phyloP scores from a whole-genome alignment of 805 yeast species.

The Lipomyces japonicus region DNA sequence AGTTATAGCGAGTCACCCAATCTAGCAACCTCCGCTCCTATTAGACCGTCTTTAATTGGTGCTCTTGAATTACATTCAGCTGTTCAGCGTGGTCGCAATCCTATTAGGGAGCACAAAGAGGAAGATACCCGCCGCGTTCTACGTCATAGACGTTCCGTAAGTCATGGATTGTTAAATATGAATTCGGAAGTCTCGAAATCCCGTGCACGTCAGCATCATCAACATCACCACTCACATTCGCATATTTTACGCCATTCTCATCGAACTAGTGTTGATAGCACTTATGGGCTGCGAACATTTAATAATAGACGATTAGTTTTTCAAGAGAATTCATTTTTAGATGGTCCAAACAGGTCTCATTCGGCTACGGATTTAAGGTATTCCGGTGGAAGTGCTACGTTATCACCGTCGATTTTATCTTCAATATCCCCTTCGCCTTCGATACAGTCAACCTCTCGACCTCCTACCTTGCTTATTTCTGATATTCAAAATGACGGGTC shows the following conservation, averaged over 20 bases:
- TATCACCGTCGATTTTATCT: not conserved
- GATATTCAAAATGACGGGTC: too few relatives aligned
- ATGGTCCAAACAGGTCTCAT: not conserved
- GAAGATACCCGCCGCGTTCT: conserved; percentile 4
- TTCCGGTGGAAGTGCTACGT: conserved; percentile 6
- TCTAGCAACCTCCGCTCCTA: conserved; percentile 26
- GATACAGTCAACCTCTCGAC: too few relatives aligned
- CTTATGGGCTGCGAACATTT: not conserved
- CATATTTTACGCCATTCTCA: not conserved
- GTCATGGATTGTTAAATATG: conserved; percentile 4
- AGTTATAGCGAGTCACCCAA: conserved; percentile 14
- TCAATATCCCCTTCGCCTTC: not conserved
- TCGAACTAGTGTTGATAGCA: not conserved
- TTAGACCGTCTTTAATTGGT: conserved; percentile 41
- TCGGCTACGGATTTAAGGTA: conserved; percentile 1
- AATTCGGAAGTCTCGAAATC: not conserved
- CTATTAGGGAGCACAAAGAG: not conserved
- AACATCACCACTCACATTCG: conserved; percentile 5
- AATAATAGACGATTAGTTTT: not conserved
- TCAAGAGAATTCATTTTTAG: not conserved
- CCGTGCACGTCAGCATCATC: not conserved
- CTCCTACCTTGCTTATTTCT: too few relatives aligned
- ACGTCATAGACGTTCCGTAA: conserved; percentile 9
- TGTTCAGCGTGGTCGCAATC: conserved; percentile 21
- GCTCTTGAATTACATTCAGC: conserved; percentile 41